These are phyloP conservation scores for Paratrypanosoma confusum DNA, from an alignment of 208 protist genomes.

Conservation along the genomic window DNA sequence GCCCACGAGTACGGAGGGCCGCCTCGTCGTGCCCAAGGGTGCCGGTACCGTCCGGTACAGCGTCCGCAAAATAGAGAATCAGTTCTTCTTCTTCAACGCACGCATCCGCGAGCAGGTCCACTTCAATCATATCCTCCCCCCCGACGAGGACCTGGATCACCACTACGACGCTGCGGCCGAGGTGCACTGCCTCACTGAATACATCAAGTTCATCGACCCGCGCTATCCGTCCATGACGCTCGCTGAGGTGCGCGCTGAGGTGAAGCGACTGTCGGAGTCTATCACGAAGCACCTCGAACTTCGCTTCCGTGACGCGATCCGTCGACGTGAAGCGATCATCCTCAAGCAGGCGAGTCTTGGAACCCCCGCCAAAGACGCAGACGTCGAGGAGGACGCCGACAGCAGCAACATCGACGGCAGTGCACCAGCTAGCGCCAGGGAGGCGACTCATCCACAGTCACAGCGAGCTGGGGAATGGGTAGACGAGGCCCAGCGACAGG, in stretches of 20 bases:
- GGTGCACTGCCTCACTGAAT: conserved; percentile 74
- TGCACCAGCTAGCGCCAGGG: too few relatives aligned
- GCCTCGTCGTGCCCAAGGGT: conserved; percentile 81
- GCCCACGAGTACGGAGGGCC: conserved; percentile 92
- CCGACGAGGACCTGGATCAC: conserved; percentile 77
- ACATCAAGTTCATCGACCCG: conserved; percentile 56
- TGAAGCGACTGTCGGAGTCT: conserved; percentile 36
- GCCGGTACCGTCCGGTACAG: conserved; percentile 56
- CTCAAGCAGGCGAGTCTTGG: conserved; percentile 44
- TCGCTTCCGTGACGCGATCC: conserved; percentile 63
- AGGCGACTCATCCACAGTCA: not conserved
- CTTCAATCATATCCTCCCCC: conserved; percentile 75
- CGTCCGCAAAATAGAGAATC: conserved; percentile 73
- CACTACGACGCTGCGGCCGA: conserved; percentile 91
- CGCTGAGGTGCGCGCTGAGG: conserved; percentile 27
- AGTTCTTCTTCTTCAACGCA: conserved; percentile 95
- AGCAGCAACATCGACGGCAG: conserved; percentile 12
- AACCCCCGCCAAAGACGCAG: conserved; percentile 6
- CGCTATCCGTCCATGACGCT: conserved; percentile 19
- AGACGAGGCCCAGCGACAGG: conserved; percentile 23
- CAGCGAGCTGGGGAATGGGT: conserved; percentile 26
- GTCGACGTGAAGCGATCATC: conserved; percentile 61
- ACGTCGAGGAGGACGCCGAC: conserved; percentile 18
- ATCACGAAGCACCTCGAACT: conserved; percentile 63
- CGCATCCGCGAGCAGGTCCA: conserved; percentile 80